phyloP scores from a whole-genome alignment of 2,329 filamentous ascomycete genomes.

The Trichophyton equinum region DNA sequence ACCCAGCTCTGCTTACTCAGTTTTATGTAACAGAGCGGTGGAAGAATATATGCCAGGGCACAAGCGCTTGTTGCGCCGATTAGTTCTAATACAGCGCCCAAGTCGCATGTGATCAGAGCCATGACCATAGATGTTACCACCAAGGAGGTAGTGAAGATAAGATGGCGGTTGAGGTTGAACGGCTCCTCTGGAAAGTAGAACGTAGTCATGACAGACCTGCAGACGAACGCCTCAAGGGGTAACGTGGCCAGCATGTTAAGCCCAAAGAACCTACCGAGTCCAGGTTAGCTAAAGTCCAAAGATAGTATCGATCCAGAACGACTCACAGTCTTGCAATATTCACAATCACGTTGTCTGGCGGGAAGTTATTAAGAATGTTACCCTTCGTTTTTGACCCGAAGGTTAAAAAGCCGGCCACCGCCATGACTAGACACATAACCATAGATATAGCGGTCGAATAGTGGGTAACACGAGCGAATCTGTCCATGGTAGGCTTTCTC shows the following conservation, averaged over 20 bases:
- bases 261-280: conserved; percentile 59
- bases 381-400: conserved; percentile 87
- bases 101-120: conserved; percentile 77
- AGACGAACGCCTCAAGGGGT: conserved; percentile 93
- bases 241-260: conserved; percentile 98
- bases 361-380: conserved; percentile 97
- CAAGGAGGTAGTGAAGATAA: conserved; percentile 72
- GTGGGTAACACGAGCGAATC: conserved; percentile 86
- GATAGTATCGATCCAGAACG: neutral
- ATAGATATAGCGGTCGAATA: conserved; percentile 84
- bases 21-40: conserved; percentile 90
- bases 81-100: conserved; percentile 88
- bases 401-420: conserved; percentile 75
- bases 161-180: conserved; percentile 70
- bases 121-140: conserved; percentile 67
- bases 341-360: conserved; percentile 77
- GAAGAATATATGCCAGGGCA: conserved; percentile 86
- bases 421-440: conserved; percentile 81
- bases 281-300: neutral
- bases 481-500: conserved; percentile 85
- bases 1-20: conserved; percentile 65
- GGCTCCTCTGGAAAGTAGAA: conserved; percentile 63
- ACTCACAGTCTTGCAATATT: conserved; percentile 72
- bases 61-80: conserved; percentile 92
- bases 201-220: conserved; percentile 87